Evolutionary conservation across 305 asterid species (phyloP).

Genomic region (Petunia hybrid): DNA sequence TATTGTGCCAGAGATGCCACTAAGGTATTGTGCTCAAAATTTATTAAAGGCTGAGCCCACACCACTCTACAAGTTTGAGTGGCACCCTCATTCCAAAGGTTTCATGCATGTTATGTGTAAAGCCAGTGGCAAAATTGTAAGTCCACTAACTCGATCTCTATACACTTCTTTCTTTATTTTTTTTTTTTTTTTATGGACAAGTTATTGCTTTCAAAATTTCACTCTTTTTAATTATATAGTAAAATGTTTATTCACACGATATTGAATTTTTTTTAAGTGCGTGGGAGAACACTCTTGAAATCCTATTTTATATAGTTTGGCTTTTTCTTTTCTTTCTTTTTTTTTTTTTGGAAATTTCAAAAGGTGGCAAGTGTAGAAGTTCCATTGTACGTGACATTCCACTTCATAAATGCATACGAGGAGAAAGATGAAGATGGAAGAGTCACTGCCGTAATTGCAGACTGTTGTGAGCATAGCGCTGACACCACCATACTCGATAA

Average conservation of each 20-base stretch:
- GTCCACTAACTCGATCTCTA: slow-evolving; percentile 33
- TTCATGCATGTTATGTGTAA: slow-evolving; percentile 89
- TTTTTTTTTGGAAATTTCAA: background rate
- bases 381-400: slow-evolving; percentile 83
- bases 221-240: too few relatives aligned
- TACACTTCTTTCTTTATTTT: background rate
- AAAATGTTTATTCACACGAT: too few relatives aligned
- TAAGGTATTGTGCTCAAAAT: slow-evolving; percentile 85
- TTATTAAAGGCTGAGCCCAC: slow-evolving; percentile 92
- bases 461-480: slow-evolving; percentile 91
- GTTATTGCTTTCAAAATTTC: too few relatives aligned
- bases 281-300: background rate
- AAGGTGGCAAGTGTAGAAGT: slow-evolving; percentile 98
- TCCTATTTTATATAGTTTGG: background rate
- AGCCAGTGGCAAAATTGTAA: slow-evolving; percentile 78
- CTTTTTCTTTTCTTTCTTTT: too few relatives aligned
- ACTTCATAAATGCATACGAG: slow-evolving; percentile 95
- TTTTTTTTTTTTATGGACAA: too few relatives aligned
- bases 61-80: slow-evolving; percentile 85
- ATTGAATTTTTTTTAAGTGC: too few relatives aligned
- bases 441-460: slow-evolving; percentile 73
- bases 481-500: slow-evolving; percentile 80
- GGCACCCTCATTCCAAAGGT: slow-evolving; percentile 87
- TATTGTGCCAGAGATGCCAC: slow-evolving; percentile 96
- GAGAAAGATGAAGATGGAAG: slow-evolving; percentile 90